A percentile compares a stretch with the other conserved stretches of the same genome.
phyloP scores from a whole-genome alignment of 176 grass and related monocot genomes.

The Dactylis glomerata region DNA sequence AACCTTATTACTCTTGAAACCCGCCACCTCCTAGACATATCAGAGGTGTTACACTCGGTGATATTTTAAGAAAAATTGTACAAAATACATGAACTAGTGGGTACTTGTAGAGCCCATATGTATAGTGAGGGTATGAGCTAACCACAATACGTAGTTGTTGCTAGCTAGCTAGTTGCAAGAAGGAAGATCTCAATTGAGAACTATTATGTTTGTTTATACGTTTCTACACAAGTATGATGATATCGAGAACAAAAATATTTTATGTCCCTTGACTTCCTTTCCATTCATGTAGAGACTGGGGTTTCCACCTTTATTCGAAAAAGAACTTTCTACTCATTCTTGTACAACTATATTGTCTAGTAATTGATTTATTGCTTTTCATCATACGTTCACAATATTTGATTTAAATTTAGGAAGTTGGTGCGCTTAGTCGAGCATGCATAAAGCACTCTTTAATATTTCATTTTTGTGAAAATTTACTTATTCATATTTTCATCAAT shows the following conservation, averaged over 20 bases:
- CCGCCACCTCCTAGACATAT: no score
- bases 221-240: neutral
- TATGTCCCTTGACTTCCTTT: neutral
- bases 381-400: neutral
- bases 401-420: neutral
- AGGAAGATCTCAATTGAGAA: neutral
- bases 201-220: neutral
- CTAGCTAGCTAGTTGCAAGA: neutral
- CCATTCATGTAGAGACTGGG: no score
- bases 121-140: neutral
- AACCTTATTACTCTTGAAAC: no score
- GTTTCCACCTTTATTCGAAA: no score
- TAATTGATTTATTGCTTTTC: neutral
- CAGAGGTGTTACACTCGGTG: no score
- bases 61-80: no score
- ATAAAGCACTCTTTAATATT: neutral
- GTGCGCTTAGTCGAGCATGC: neutral
- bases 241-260: neutral
- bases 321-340: neutral
- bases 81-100: neutral
- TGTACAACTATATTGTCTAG: neutral
- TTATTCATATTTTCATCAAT: no score
- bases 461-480: neutral
- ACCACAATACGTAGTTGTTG: neutral
- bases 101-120: neutral